Conservation (phyloP, 2,329 filamentous ascomycete genomes). For the Stemphylium lycopersici region DNA sequence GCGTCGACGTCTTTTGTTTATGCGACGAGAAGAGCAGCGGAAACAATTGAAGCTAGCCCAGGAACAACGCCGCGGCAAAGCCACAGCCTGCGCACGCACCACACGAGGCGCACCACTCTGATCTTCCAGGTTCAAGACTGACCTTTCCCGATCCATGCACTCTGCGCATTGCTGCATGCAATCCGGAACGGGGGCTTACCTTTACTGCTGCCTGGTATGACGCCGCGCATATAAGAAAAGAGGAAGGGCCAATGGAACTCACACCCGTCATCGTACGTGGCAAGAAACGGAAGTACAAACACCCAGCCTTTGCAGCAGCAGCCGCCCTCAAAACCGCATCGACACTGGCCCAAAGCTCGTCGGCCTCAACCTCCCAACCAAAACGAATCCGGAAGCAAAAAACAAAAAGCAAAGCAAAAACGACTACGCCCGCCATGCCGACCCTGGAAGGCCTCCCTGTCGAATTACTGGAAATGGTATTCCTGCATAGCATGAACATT, state of each 20-base stretch:
- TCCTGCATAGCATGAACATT: constrained; percentile 46
- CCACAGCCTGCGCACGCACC: constrained; percentile 30
- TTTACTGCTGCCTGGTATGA: constrained; percentile 35
- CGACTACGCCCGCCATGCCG: constrained; percentile 32
- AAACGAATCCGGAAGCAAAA: constrained; percentile 22
- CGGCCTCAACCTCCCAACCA: constrained; percentile 9
- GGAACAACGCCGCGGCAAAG: constrained; percentile 33
- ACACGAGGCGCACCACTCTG: constrained; percentile 22
- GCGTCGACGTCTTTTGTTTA: constrained; percentile 32
- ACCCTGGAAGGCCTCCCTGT: constrained; percentile 43
- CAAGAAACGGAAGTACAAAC: constrained; percentile 34
- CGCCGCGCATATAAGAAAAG: constrained; percentile 6
- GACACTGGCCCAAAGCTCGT: constrained; percentile 3
- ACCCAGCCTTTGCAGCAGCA: constrained; percentile 2
- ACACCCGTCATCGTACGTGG: constrained; percentile 45
- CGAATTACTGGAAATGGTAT: constrained; percentile 46
- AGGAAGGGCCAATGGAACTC: constrained; percentile 34
- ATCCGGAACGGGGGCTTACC: constrained; percentile 6
- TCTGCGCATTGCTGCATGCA: constrained; percentile 14
- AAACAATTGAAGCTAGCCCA: constrained; percentile 21
- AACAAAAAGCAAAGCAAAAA: constrained; percentile 20
- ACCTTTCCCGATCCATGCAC: constrained; percentile 27
- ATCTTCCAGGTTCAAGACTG: constrained; percentile 9
- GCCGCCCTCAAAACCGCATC: background rate
- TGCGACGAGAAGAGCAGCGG: constrained; percentile 26